Conservation (phyloP, 2,329 filamentous ascomycete species). For the Venturia pyrina region DNA sequence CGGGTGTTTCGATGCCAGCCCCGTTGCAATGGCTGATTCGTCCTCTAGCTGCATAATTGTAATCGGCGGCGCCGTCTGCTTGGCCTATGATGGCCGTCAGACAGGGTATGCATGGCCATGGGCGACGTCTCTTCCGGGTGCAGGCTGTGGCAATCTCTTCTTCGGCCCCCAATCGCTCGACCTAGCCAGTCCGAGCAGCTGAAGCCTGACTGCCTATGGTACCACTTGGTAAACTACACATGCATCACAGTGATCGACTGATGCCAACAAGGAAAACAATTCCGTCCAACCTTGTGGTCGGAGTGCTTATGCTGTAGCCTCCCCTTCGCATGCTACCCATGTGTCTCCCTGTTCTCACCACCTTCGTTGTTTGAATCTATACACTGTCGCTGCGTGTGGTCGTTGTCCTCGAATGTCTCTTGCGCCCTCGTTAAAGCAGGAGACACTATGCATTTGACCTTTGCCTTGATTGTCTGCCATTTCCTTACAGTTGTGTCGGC, state of each 20-base stretch:
- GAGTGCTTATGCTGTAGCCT: slow-evolving; percentile 1
- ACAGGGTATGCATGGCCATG: neutral
- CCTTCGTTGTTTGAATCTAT: neutral
- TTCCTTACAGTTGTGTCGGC: neutral
- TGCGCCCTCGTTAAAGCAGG: slow-evolving; percentile 11
- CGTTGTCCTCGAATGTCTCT: neutral
- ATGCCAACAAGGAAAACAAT: neutral
- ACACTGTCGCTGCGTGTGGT: neutral
- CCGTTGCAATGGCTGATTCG: neutral
- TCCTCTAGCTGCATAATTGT: slow-evolving; percentile 1
- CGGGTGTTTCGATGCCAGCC: slow-evolving; percentile 3
- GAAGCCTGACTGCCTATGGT: neutral
- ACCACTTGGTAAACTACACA: slow-evolving; percentile 2
- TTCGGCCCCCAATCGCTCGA: neutral
- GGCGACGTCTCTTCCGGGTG: too few relatives aligned
- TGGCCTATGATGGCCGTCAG: neutral
- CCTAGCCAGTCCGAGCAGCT: neutral
- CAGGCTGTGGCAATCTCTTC: slow-evolving; percentile 4
- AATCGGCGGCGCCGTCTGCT: neutral
- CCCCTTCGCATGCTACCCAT: neutral
- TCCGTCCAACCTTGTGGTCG: neutral
- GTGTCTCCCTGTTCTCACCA: neutral
- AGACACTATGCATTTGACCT: slow-evolving; percentile 7
- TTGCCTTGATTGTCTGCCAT: slow-evolving; percentile 7
- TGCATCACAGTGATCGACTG: neutral